Percentiles rank a stretch among this genome's conserved stretches.
These are phyloP conservation scores for Leccinum ochraceum DNA, from an alignment of 768 basidiomycete species.

Conservation along the genomic window DNA sequence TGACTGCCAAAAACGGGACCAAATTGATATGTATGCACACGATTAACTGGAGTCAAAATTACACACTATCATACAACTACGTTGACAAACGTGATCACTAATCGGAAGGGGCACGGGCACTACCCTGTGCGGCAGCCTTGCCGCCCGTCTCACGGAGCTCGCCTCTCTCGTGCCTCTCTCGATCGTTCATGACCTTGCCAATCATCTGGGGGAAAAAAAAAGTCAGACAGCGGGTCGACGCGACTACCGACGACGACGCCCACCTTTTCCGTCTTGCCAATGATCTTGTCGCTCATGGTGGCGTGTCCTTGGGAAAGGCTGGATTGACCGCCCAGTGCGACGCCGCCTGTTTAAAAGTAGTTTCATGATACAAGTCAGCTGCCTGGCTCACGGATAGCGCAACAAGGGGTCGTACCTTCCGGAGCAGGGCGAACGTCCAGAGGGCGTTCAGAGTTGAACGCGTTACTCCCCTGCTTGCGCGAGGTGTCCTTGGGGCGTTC, in stretches of 20 bases:
- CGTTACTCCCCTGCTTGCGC: slow-evolving; percentile 18
- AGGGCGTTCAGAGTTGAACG: slow-evolving; percentile 37
- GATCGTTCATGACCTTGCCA: slow-evolving; percentile 48
- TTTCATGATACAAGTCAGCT: neutral
- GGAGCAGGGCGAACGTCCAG: slow-evolving; percentile 38
- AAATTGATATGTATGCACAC: neutral
- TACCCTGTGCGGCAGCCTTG: slow-evolving; percentile 44
- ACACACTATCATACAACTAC: slow-evolving; percentile 1
- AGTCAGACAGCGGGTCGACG: slow-evolving; percentile 1
- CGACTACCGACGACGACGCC: neutral
- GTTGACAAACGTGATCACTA: slow-evolving; percentile 11
- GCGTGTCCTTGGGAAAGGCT: slow-evolving; percentile 39
- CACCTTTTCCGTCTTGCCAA: slow-evolving; percentile 65
- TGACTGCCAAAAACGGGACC: neutral
- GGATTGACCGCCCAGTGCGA: slow-evolving; percentile 26
- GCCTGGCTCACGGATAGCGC: neutral
- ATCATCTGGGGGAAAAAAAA: slow-evolving; percentile 37
- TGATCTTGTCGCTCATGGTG: slow-evolving; percentile 49
- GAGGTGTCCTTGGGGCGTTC: slow-evolving; percentile 26
- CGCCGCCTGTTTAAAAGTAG: slow-evolving; percentile 19
- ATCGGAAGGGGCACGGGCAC: slow-evolving; percentile 45
- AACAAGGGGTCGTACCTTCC: slow-evolving; percentile 24
- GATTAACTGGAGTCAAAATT: neutral
- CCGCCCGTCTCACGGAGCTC: slow-evolving; percentile 56
- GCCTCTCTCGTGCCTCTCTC: slow-evolving; percentile 56